Base-by-base conservation (phyloP, 331 rosid genomes). In the Acacia pycnantha region DNA sequence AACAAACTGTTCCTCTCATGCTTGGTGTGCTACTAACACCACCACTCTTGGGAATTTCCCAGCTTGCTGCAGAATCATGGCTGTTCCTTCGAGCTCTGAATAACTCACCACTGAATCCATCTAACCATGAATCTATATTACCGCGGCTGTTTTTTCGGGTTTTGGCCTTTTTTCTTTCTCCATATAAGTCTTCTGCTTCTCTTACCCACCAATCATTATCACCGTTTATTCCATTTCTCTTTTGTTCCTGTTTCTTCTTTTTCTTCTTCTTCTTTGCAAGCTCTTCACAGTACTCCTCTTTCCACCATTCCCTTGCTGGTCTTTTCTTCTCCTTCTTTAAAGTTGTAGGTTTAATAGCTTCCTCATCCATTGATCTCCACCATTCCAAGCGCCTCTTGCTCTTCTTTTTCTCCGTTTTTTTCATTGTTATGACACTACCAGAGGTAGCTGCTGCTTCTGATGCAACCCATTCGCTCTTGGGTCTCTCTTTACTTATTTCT, bases 231-330 rank as follows among this genome's bases (percentile, higher is more conserved):
- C 59, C 76, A 15, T 47, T 47, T 26, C 93, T 84, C 92, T 90
- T 61, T 94, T 92, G 70, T 87, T 82, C 84, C 89, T 95, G 89
- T 74, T 87, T 91, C 91, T 91, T 91, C 91, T 91, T 91, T 86
- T 86, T 90, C 75, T 62, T 62, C 66, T 88, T 89, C 85, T 83
- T 88, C 82, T 82, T 92, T 0, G 84, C 86, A 24, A 90, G 79
- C 82, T 94, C 99, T 68, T 94, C 95, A 76, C 90, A 86, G 19
- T 84, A 82, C 82, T 96, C 98, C 76, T 94, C 98, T 88, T 88
- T 90, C 99, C 99, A 96, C 99, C 99, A 96, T 51, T 96, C 98
- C 88, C 97, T 94, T 8, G 86, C 93, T 0, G 94, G 90, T 79
- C 86, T 94, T 88, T 90, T 91, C 75, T 86, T 85, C 77, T 64